These are phyloP conservation scores for Trichocladium uniseriatum DNA, from an alignment of 495 filamentous ascomycete species.

Conservation along the genomic window DNA sequence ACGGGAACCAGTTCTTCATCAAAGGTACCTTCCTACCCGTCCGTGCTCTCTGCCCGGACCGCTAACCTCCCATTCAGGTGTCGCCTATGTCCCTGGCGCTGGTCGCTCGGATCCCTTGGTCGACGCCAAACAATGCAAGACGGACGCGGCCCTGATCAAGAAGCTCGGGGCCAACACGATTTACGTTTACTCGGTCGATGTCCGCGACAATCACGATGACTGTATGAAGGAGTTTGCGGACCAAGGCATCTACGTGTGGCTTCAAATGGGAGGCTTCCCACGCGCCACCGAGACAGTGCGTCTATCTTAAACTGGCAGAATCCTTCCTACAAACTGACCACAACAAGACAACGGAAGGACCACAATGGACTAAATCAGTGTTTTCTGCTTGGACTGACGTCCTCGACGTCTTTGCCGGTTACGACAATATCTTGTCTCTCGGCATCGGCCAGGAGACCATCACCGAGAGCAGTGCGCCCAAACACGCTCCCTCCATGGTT, in stretches of 20 bases:
- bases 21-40: slow-evolving; percentile 31
- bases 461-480: slow-evolving; percentile 27
- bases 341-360: neutral
- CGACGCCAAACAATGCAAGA: slow-evolving; percentile 59
- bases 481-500: neutral
- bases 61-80: slow-evolving; percentile 19
- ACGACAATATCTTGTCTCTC: slow-evolving; percentile 65
- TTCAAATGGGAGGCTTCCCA: slow-evolving; percentile 50
- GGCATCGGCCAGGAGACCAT: slow-evolving; percentile 76
- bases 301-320: neutral
- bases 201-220: slow-evolving; percentile 47
- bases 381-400: slow-evolving; percentile 52
- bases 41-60: neutral
- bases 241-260: slow-evolving; percentile 62
- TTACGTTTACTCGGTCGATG: slow-evolving; percentile 73
- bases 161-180: slow-evolving; percentile 69
- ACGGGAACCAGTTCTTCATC: slow-evolving; percentile 70
- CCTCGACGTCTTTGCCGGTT: slow-evolving; percentile 63
- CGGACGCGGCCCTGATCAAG: slow-evolving; percentile 64
- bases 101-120: slow-evolving; percentile 51
- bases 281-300: neutral
- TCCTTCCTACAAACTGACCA: neutral
- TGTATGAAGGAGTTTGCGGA: slow-evolving; percentile 59
- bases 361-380: slow-evolving; percentile 54
- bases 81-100: slow-evolving; percentile 1